Evolutionary conservation across 2,329 filamentous ascomycete genomes (phyloP).

Genomic region (Fusarium gaditjirri): DNA sequence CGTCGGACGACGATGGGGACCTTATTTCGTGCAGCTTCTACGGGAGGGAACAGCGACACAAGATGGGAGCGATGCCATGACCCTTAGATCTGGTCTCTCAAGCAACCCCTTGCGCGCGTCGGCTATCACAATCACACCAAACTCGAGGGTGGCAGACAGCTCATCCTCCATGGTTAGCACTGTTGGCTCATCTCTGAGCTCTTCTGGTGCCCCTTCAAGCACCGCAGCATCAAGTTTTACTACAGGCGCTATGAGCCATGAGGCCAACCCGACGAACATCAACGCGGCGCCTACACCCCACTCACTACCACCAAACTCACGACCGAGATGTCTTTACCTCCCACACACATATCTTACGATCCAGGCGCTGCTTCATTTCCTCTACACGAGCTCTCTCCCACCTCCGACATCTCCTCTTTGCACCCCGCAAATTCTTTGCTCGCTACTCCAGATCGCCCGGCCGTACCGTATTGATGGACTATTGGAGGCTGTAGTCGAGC

Average conservation of each 20-base stretch:
- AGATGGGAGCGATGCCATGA: slow-evolving; percentile 79
- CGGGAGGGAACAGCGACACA: slow-evolving; percentile 80
- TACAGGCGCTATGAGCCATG: slow-evolving; percentile 48
- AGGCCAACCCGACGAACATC: slow-evolving; percentile 54
- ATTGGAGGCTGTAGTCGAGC: slow-evolving; percentile 90
- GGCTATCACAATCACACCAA: slow-evolving; percentile 84
- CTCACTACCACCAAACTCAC: slow-evolving; percentile 68
- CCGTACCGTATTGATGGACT: slow-evolving; percentile 95
- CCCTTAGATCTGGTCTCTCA: slow-evolving; percentile 72
- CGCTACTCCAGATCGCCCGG: slow-evolving; percentile 89
- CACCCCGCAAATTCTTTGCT: slow-evolving; percentile 95
- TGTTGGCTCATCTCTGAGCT: slow-evolving; percentile 54
- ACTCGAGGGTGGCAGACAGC: slow-evolving; percentile 62
- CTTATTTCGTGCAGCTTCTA: slow-evolving; percentile 92
- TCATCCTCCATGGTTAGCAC: slow-evolving; percentile 60
- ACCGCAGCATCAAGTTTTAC: slow-evolving; percentile 59
- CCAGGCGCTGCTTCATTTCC: slow-evolving; percentile 88
- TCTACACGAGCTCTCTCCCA: slow-evolving; percentile 92
- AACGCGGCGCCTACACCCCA: slow-evolving; percentile 68
- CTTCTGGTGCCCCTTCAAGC: slow-evolving; percentile 53
- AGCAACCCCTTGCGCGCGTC: slow-evolving; percentile 76
- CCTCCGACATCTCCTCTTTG: slow-evolving; percentile 80
- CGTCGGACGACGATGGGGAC: slow-evolving; percentile 88
- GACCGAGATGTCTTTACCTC: slow-evolving; percentile 89
- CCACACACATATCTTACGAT: slow-evolving; percentile 92